Conservation (phyloP, 345 rosid species). For the Eucalyptus sp. region DNA sequence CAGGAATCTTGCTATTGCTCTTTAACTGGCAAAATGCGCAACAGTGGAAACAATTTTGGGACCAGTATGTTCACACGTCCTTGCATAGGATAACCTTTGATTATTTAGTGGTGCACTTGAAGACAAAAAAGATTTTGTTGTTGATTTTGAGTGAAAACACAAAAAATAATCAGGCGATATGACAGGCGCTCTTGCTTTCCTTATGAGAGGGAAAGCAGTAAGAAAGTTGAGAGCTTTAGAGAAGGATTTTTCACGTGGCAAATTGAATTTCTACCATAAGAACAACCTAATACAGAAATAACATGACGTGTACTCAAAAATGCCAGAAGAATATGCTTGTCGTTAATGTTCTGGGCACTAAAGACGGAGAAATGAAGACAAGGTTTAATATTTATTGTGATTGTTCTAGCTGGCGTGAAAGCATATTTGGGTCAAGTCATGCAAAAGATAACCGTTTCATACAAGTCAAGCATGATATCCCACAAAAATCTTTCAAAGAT, state of each 20-base stretch:
- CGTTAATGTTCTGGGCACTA: fast-evolving
- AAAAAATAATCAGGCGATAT: neutral
- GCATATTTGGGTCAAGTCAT: neutral
- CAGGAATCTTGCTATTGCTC: neutral
- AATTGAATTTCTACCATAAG: neutral
- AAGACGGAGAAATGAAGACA: neutral
- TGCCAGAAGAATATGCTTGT: neutral
- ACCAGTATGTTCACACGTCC: neutral
- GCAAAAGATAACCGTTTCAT: neutral
- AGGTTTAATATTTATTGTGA: neutral
- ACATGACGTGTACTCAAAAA: neutral
- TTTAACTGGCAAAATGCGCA: neutral
- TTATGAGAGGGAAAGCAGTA: neutral
- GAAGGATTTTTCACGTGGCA: neutral
- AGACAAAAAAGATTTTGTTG: neutral
- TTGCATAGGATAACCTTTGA: neutral
- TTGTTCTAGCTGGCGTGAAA: neutral
- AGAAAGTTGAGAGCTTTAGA: neutral
- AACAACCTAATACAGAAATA: neutral
- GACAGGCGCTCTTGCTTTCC: neutral
- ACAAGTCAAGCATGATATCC: neutral
- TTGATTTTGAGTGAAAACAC: neutral
- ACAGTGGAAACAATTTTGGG: neutral
- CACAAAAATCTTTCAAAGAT: neutral
- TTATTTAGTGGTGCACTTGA: neutral